These are phyloP conservation scores for Linum tenue DNA, from an alignment of 345 rosid species.

Conservation along the genomic window DNA sequence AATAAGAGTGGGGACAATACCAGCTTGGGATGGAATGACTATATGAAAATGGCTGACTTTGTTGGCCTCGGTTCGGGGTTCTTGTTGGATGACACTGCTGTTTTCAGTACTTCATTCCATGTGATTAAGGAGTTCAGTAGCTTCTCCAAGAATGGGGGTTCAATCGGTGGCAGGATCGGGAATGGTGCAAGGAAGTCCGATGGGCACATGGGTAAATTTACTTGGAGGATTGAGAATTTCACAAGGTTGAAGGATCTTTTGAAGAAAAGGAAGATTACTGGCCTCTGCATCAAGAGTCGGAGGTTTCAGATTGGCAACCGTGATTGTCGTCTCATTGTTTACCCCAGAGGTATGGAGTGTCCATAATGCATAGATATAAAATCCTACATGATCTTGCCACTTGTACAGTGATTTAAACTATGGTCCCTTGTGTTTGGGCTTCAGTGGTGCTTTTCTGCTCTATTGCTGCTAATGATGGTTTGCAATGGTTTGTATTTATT, in stretches of 20 bases:
- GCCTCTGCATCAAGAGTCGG: conserved; percentile 93
- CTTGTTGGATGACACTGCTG: conserved; percentile 76
- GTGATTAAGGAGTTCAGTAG: conserved; percentile 79
- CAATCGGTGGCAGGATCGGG: conserved; percentile 51
- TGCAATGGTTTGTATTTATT: background rate
- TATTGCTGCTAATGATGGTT: background rate
- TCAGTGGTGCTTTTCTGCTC: background rate
- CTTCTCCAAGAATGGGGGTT: conserved; percentile 57
- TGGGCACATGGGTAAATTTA: conserved; percentile 79
- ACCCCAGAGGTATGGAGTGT: conserved; percentile 82
- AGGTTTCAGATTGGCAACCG: conserved; percentile 98
- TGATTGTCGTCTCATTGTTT: conserved; percentile 94
- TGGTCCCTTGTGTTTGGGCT: background rate
- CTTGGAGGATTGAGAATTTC: conserved; percentile 89
- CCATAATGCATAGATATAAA: background rate
- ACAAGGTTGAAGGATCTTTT: conserved; percentile 85
- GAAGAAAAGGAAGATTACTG: conserved; percentile 96
- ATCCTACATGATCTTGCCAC: background rate
- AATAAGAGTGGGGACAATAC: conserved; percentile 94
- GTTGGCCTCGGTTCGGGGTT: conserved; percentile 61
- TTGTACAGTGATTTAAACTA: background rate
- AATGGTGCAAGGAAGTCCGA: conserved; percentile 73
- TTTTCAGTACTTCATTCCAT: conserved; percentile 85
- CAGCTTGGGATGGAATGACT: conserved; percentile 96
- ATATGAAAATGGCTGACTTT: conserved; percentile 90